Percentiles rank a stretch among this genome's conserved stretches.
Evolutionary conservation across 768 basidiomycete genomes (phyloP).

Genomic region (Boletus vermiculosoides): DNA sequence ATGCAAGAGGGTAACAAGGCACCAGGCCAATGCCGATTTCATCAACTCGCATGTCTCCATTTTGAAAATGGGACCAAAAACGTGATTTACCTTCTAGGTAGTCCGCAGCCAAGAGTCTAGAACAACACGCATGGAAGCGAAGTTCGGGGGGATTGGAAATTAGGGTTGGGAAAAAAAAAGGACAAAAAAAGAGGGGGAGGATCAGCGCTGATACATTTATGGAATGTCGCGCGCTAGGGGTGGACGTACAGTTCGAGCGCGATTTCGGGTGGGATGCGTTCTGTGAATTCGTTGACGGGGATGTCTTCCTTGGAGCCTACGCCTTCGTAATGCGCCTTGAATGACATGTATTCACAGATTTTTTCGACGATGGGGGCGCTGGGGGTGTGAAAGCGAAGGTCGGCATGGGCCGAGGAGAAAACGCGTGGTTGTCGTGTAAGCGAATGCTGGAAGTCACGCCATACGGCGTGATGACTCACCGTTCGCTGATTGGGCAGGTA

Average conservation of each 20-base stretch:
- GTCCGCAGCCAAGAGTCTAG: slow-evolving; percentile 60
- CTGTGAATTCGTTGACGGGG: slow-evolving; percentile 72
- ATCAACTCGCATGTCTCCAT: slow-evolving; percentile 9
- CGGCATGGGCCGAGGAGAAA: not conserved
- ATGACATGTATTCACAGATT: slow-evolving; percentile 85
- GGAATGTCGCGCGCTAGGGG: not conserved
- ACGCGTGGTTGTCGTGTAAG: not conserved
- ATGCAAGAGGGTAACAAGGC: slow-evolving; percentile 3
- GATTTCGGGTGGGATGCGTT: slow-evolving; percentile 83
- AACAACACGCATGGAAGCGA: slow-evolving; percentile 6
- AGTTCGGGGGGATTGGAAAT: not conserved
- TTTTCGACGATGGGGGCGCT: slow-evolving; percentile 80
- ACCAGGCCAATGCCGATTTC: slow-evolving; percentile 1
- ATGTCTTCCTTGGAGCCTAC: slow-evolving; percentile 71
- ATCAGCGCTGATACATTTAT: slow-evolving; percentile 13
- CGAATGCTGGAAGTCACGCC: not conserved
- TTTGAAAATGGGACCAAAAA: slow-evolving; percentile 19
- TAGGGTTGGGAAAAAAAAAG: slow-evolving; percentile 4
- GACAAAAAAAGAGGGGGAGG: not conserved
- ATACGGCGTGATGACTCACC: slow-evolving; percentile 44
- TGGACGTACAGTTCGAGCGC: slow-evolving; percentile 80
- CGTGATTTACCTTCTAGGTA: slow-evolving; percentile 56
- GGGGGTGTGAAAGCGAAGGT: not conserved
- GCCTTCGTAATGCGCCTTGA: slow-evolving; percentile 78
- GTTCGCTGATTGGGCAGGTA: slow-evolving; percentile 66